These are phyloP conservation scores for Begonia masoniana DNA, from an alignment of 306 rosid genomes.

Conservation along the genomic window DNA sequence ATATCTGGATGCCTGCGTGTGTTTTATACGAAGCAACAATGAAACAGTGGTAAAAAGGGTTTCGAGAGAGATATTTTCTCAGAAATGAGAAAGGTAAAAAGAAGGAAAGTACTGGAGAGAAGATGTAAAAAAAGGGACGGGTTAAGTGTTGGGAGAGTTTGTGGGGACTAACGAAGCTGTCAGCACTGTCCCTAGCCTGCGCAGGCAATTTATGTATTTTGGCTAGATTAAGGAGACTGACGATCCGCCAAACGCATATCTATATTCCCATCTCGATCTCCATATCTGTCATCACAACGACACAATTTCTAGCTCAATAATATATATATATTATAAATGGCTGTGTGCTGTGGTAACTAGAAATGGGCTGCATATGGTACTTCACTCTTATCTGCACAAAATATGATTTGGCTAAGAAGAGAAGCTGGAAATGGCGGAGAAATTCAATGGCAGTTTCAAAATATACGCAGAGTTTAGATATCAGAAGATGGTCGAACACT, in stretches of 20 bases:
- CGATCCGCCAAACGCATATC: neutral
- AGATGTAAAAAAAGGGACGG: neutral
- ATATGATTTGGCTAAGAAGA: neutral
- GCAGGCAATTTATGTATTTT: slow-evolving; percentile 14
- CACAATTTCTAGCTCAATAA: no score
- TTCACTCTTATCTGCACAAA: neutral
- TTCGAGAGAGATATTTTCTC: no score
- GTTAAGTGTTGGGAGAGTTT: neutral
- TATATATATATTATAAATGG: no score
- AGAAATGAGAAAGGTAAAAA: neutral
- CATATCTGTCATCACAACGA: no score
- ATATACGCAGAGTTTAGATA: no score
- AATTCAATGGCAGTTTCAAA: neutral
- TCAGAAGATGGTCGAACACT: no score
- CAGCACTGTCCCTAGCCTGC: slow-evolving; percentile 18
- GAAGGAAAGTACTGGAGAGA: neutral
- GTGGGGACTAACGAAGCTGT: slow-evolving; percentile 18
- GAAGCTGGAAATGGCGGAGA: neutral
- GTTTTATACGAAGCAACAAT: no score
- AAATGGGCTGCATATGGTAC: no score
- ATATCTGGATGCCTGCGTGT: no score
- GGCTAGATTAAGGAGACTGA: slow-evolving; percentile 4
- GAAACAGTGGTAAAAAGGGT: no score
- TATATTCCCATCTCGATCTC: no score
- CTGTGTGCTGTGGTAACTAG: no score